Percentiles rank a stretch among this genome's conserved stretches.
These are phyloP conservation scores for Dittrichia graveolens DNA, from an alignment of 129 eudicot genomes.

Conservation along the genomic window DNA sequence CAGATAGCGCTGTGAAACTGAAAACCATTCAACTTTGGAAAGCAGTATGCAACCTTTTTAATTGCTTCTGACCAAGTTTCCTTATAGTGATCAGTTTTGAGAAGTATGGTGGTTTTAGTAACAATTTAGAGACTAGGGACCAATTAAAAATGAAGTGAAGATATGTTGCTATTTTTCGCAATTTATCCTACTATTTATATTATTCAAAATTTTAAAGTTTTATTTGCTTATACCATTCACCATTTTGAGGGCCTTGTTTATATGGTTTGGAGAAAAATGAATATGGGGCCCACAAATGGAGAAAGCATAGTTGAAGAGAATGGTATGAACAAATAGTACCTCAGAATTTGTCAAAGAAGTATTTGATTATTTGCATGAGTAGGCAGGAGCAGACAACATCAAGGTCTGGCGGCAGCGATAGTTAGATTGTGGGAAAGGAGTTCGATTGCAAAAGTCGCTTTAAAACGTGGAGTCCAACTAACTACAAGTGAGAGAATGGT, in stretches of 20 bases:
- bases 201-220: not conserved
- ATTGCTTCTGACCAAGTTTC: not conserved
- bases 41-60: not conserved
- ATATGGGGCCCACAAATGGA: not conserved
- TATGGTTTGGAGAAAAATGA: conserved; percentile 22
- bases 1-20: too few relatives aligned
- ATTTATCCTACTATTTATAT: not conserved
- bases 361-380: conserved; percentile 36
- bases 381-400: conserved; percentile 97
- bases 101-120: conserved; percentile 1
- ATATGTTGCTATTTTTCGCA: not conserved
- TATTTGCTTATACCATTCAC: not conserved
- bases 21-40: not conserved
- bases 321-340: conserved; percentile 8
- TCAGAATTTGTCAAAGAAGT: not conserved
- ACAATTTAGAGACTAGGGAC: not conserved
- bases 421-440: conserved; percentile 89
- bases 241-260: conserved; percentile 1
- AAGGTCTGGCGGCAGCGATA: conserved; percentile 91
- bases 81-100: not conserved
- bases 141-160: conserved; percentile 18
- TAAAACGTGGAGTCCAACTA: conserved; percentile 93
- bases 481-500: conserved; percentile 99
- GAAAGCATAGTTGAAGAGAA: not conserved
- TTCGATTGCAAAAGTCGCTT: conserved; percentile 79